Evolutionary conservation across 768 basidiomycete species (phyloP).

Genomic region (Mycena haematopus): DNA sequence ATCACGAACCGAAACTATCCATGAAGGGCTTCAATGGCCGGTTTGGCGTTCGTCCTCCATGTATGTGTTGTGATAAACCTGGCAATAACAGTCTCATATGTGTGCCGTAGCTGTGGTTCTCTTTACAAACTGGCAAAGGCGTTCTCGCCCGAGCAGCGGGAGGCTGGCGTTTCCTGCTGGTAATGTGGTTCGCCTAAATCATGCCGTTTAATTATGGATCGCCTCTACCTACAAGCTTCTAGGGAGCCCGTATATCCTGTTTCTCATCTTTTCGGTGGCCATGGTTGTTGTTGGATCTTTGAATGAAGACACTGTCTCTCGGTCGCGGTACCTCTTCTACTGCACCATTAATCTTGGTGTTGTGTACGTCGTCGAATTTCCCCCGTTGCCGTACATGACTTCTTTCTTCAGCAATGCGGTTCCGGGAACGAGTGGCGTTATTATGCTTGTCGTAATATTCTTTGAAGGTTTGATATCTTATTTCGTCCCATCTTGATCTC

Average conservation of each 20-base stretch:
- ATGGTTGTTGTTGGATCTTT: constrained; percentile 7
- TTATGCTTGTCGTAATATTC: background rate
- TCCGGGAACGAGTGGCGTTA: constrained; percentile 2
- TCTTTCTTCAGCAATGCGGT: constrained; percentile 1
- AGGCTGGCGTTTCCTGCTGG: constrained; percentile 6
- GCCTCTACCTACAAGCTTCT: background rate
- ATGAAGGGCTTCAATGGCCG: constrained; percentile 10
- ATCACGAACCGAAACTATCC: too few relatives aligned
- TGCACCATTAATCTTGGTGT: constrained; percentile 12
- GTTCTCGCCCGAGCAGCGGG: background rate
- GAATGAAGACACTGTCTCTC: constrained; percentile 9
- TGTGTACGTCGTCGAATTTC: background rate
- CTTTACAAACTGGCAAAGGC: background rate
- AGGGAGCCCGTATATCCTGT: constrained; percentile 8
- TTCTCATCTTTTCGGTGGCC: background rate
- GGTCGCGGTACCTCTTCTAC: constrained; percentile 18
- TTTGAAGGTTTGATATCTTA: constrained; percentile 4
- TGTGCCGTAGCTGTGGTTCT: constrained; percentile 9
- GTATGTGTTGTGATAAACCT: background rate
- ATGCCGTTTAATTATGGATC: background rate
- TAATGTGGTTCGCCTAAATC: background rate
- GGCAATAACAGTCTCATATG: background rate
- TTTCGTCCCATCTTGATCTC: background rate
- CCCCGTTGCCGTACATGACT: background rate
- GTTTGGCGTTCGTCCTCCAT: constrained; percentile 11